Evolutionary conservation across 345 rosid species (phyloP).

Genomic region (Gossypium bickii): DNA sequence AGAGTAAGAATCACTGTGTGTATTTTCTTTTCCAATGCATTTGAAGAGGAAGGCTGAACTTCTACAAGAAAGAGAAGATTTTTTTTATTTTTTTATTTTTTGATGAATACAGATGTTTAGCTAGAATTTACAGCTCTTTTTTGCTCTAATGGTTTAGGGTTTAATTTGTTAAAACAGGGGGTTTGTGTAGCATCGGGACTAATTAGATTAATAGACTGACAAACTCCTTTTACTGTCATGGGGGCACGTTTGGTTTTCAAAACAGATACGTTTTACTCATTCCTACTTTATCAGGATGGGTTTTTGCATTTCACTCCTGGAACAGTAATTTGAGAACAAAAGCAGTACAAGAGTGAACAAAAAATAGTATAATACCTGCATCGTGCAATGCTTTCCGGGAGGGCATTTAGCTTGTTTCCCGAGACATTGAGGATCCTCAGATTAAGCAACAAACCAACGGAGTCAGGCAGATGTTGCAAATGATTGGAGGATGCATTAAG

Average conservation of each 20-base stretch:
- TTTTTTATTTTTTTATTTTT: too few species aligned
- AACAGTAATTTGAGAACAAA: not conserved
- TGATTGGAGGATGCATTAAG: conserved; percentile 68
- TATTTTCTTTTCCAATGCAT: not conserved
- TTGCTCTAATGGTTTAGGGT: not conserved
- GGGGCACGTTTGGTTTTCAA: too few species aligned
- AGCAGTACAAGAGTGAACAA: conserved; percentile 1
- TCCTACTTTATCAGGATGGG: not conserved
- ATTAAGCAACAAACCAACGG: conserved; percentile 61
- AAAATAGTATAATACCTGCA: conserved; percentile 41
- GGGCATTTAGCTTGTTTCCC: conserved; percentile 65
- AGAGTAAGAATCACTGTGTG: too few species aligned
- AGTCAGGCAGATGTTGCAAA: conserved; percentile 61
- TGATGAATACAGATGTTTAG: not conserved
- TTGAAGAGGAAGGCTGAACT: not conserved
- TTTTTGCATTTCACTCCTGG: not conserved
- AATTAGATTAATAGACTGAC: not conserved
- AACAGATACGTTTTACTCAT: not conserved
- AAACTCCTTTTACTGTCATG: too few species aligned
- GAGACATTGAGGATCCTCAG: conserved; percentile 62
- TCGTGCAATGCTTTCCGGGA: conserved; percentile 74
- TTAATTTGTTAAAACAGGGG: too few species aligned
- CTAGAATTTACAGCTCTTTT: not conserved
- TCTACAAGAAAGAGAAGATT: not conserved
- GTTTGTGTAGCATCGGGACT: not conserved